Base-by-base conservation (phyloP, 2,329 filamentous ascomycete genomes). In the Dryadomyces sulphureus region DNA sequence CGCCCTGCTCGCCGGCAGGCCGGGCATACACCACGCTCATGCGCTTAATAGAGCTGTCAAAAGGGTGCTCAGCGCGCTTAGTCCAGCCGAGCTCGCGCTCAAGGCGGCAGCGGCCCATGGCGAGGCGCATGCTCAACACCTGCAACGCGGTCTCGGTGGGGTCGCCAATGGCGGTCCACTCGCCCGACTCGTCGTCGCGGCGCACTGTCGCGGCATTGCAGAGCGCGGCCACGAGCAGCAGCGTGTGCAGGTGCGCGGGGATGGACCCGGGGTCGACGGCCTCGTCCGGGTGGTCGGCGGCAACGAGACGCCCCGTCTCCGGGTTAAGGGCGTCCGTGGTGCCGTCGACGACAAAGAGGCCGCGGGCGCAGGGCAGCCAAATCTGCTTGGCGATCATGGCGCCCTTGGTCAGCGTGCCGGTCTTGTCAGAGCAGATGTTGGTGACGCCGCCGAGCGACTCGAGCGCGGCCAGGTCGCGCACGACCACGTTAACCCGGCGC, bases 61-160 rank as follows among this genome's bases (percentile, higher is more conserved):
- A 89, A n/a, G 82, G 81, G 50, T 84, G 84, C 55, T 88, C 84
- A 45, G 77, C 73, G 1, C 80, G 60, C 54, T 80, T 72, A 52
- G 71, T 72, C 76, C 78, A 81, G n/a, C 72, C 72, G 5, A 64
- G 57, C 3, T 55, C 60, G 8, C 20, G 11, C 47, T 72, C 69
- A 2, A 77, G 61, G 1, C 59, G 56, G 55, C 72, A 73, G 59
- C 76, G 77, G 36, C 75, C 73, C 21, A 65, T 65, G 40, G 70
- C 65, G 57, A 87, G 85, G 35, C 83, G 77, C 54, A 79, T 75
- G 2, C 82, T 73, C 54, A 88, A 83, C 7, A 88, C 79, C 53
- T 86, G 81, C 6, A 88, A 72, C 1, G 84, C 82, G 53, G 87
- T 81, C 56, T 88, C 83, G 1, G 83, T 87, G 0, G 81, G 79